These are phyloP conservation scores for Fusarium subtropicale DNA, from an alignment of 2,329 filamentous ascomycete species.

Conservation along the genomic window DNA sequence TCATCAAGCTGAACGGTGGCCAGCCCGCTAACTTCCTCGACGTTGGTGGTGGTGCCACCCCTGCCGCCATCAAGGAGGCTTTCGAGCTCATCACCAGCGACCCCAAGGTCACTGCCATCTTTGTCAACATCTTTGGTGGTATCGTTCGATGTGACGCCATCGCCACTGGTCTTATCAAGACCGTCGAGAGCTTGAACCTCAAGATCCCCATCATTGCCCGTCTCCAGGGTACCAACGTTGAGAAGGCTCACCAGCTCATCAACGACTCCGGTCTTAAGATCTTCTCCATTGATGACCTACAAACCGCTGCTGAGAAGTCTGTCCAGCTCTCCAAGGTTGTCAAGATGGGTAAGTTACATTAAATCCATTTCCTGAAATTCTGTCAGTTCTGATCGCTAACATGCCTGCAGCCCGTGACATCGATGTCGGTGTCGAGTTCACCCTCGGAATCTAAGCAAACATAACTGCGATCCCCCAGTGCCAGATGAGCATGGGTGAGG, in stretches of 20 bases:
- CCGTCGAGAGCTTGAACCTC: constrained; percentile 93
- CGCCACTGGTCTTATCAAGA: constrained; percentile 93
- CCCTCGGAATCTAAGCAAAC: constrained; percentile 84
- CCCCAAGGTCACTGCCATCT: constrained; percentile 97
- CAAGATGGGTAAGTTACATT: constrained; percentile 82
- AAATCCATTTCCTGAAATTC: not conserved
- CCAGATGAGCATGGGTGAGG: constrained; percentile 34
- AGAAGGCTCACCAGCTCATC: constrained; percentile 90
- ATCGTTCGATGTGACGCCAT: constrained; percentile 99
- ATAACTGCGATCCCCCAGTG: constrained; percentile 7
- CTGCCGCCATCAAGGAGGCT: constrained; percentile 94
- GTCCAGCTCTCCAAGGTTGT: constrained; percentile 99
- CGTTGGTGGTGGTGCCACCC: constrained; percentile 96
- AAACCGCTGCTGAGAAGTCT: constrained; percentile 96
- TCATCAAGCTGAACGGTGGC: constrained; percentile 99
- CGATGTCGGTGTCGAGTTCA: constrained; percentile 96
- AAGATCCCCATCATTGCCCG: constrained; percentile 96
- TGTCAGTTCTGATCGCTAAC: constrained; percentile 34
- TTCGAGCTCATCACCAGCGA: constrained; percentile 99
- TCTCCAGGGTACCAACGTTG: constrained; percentile 98
- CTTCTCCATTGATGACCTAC: constrained; percentile 98
- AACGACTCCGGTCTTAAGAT: constrained; percentile 99
- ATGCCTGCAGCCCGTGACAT: constrained; percentile 81
- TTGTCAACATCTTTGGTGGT: constrained; percentile 99
- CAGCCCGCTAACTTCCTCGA: constrained; percentile 98